Conservation (phyloP, 2,329 filamentous ascomycete genomes). For the Fusarium brevicatenulatum region DNA sequence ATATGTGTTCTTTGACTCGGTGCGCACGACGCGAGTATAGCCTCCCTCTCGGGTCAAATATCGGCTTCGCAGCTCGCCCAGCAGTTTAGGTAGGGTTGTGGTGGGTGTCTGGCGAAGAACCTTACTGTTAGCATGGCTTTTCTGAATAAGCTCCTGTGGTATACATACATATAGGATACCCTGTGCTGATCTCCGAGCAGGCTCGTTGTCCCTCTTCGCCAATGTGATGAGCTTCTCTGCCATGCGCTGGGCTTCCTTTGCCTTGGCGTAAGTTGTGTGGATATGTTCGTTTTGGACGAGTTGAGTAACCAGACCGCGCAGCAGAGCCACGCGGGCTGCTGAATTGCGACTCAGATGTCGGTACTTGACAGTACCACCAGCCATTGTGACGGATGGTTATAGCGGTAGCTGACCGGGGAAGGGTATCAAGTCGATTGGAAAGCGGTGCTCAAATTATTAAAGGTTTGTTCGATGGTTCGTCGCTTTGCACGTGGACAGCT, state of each 20-base stretch:
- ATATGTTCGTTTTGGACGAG: conserved; percentile 94
- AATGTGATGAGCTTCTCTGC: conserved; percentile 95
- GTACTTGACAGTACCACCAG: conserved; percentile 86
- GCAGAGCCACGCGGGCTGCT: conserved; percentile 87
- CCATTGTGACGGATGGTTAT: conserved; percentile 66
- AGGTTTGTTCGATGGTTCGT: conserved; percentile 1
- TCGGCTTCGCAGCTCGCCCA: conserved; percentile 81
- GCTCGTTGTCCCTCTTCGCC: conserved; percentile 91
- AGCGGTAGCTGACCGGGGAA: background rate
- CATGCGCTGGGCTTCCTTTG: conserved; percentile 93
- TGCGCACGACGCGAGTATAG: conserved; percentile 93
- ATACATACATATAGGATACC: conserved; percentile 84
- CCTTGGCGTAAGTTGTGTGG: conserved; percentile 94
- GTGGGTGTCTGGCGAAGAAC: conserved; percentile 67
- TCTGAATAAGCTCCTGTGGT: background rate
- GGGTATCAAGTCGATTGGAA: background rate
- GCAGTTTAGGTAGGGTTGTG: conserved; percentile 83
- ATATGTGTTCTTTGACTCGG: conserved; percentile 83
- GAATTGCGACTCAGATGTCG: conserved; percentile 88
- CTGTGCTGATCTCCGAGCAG: conserved; percentile 77
- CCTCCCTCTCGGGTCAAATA: conserved; percentile 85
- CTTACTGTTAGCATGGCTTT: conserved; percentile 15
- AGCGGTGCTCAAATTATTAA: background rate
- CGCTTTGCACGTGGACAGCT: conserved; percentile 23
- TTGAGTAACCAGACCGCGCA: conserved; percentile 95